phyloP scores from a whole-genome alignment of 108 stramenopile species.

The Cyclotella sp. region DNA sequence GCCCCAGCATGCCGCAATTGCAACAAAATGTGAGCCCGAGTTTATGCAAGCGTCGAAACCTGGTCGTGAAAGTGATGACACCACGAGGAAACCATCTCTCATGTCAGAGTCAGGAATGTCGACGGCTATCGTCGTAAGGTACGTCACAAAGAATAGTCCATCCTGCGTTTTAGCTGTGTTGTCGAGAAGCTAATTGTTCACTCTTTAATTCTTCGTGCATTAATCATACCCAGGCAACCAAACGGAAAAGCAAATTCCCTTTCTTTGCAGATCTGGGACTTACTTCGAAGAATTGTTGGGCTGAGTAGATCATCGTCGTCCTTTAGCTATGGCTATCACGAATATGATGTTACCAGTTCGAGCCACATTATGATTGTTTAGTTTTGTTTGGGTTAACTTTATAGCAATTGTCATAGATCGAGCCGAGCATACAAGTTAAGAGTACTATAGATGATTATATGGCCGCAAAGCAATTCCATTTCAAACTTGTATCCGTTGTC shows the following conservation, averaged over 20 bases:
- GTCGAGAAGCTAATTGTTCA: background rate
- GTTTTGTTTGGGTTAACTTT: too few species aligned
- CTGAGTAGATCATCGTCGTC: conserved; percentile 21
- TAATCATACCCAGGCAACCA: conserved; percentile 11
- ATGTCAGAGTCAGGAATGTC: conserved; percentile 38
- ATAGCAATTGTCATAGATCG: too few species aligned
- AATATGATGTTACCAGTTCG: conserved; percentile 22
- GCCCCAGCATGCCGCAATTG: background rate
- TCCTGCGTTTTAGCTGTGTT: background rate
- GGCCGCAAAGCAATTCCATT: too few species aligned
- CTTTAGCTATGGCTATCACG: background rate
- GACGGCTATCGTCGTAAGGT: conserved; percentile 47
- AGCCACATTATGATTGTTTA: conserved; percentile 54
- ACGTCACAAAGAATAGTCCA: background rate
- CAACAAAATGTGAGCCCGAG: background rate
- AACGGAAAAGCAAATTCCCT: conserved; percentile 10
- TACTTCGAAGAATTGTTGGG: conserved; percentile 45
- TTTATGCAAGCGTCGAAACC: background rate
- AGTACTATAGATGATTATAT: too few species aligned
- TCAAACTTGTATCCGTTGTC: too few species aligned
- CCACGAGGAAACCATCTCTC: conserved; percentile 28
- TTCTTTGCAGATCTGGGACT: conserved; percentile 50
- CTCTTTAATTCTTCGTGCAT: background rate
- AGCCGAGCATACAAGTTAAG: too few species aligned
- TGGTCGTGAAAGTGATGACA: background rate